Conservation (phyloP, 306 rosid genomes). For the Alnus rubra region DNA sequence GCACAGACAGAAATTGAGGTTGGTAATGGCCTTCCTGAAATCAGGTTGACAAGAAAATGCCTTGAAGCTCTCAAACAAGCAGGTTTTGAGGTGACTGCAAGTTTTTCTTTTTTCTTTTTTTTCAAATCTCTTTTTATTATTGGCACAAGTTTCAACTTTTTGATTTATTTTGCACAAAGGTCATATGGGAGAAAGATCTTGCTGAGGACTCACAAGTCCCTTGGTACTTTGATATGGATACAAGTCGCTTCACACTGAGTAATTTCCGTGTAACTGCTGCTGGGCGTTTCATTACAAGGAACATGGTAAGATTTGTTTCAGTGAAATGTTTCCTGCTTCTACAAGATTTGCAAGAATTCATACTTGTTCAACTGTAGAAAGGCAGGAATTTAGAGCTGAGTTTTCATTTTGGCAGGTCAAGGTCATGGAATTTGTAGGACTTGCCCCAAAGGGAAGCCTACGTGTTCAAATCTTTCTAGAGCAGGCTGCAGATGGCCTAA, state of each 20-base stretch:
- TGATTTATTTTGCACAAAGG: constrained; percentile 40
- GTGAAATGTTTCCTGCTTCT: too few relatives aligned
- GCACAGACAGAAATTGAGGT: constrained; percentile 89
- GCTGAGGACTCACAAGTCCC: constrained; percentile 67
- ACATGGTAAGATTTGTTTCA: too few relatives aligned
- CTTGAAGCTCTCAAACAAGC: constrained; percentile 90
- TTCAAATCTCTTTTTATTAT: constrained; percentile 9
- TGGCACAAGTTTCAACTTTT: constrained; percentile 1
- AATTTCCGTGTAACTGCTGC: constrained; percentile 63
- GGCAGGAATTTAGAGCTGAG: too few relatives aligned
- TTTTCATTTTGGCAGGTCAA: too few relatives aligned
- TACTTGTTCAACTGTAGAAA: too few relatives aligned
- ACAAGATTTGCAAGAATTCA: too few relatives aligned
- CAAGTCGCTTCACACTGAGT: constrained; percentile 39
- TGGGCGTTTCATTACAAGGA: constrained; percentile 73
- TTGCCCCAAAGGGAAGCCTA: too few relatives aligned
- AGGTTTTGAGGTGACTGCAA: constrained; percentile 81
- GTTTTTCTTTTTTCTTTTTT: constrained; percentile 5
- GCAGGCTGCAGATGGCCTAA: constrained; percentile 87
- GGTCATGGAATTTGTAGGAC: too few relatives aligned
- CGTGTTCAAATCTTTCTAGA: too few relatives aligned
- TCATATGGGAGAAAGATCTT: constrained; percentile 87
- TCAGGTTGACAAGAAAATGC: constrained; percentile 80
- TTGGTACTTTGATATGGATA: constrained; percentile 95
- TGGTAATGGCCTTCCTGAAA: constrained; percentile 95